Base-by-base conservation (phyloP, 805 yeast species). In the Brettanomyces bruxellensis region DNA sequence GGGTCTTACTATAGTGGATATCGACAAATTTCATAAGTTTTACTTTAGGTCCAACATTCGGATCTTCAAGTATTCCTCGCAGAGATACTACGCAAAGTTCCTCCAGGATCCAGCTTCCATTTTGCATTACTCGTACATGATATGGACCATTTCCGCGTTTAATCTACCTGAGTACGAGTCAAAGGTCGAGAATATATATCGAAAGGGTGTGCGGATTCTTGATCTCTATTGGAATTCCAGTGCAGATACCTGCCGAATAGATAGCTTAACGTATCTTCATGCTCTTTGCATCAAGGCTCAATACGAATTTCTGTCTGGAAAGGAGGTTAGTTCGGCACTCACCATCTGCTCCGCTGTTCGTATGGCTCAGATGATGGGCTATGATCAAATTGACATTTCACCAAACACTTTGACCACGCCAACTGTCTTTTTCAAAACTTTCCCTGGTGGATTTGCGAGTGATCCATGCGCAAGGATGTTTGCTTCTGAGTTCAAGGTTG, bases 301-400 rank as follows among this genome's bases (percentile, higher is more conserved):
- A 28, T 56, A 51, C 48, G 64, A 62, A 47, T 60, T 54, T 38
- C 48, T 52, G 25, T 40, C 61, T 12, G 59, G 55, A n/a, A 52
- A 54, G 41, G 60, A 57, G 25, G 40, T 56, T 47, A 49, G 54
- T 36, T 57, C 65, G 12, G 64, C 66, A 4, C 34, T 57, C 18
- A 56, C 65, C 9, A 50, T 60, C 34, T 50, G 57, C 18, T 41
- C 49, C 7, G 57, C 60, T 4, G 60, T 58, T 9, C 51, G 67
- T 39, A 43, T 59, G 38, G 47, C 60, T 5, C 65, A 60, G 49
- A 50, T 62, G 48, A 51, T 54, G 43, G 62, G 62, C 4, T 59
- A 51, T 45, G 66, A 62, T 51, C 61, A 58, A 45, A 50, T 61
- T 7, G 67, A 62, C 48, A 43, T 58, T 13, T 49, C 60, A 14